Percentiles rank a stretch among this genome's conserved stretches.
Conservation (phyloP, 495 filamentous ascomycete species). For the Lentithecium fluviatile region DNA sequence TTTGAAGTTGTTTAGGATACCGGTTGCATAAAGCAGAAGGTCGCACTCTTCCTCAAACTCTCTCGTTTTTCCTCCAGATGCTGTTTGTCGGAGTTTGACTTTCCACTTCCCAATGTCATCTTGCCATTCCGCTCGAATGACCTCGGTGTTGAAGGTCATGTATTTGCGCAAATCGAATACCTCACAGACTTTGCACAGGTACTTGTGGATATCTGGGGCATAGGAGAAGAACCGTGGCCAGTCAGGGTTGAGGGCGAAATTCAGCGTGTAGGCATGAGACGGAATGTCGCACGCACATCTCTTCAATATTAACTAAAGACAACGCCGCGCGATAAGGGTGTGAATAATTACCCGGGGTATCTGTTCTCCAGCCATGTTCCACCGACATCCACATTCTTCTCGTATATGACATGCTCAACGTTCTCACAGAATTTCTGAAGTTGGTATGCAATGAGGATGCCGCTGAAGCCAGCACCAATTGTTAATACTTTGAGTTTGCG, state of each 20-base stretch:
- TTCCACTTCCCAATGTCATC: conserved; percentile 41
- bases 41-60: conserved; percentile 40
- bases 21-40: conserved; percentile 40
- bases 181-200: conserved; percentile 44
- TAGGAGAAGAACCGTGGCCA: conserved; percentile 45
- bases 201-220: conserved; percentile 43
- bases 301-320: too few species aligned
- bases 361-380: conserved; percentile 42
- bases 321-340: neutral
- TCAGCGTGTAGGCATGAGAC: conserved; percentile 44
- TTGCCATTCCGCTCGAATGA: conserved; percentile 39
- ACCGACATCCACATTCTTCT: conserved; percentile 43
- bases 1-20: conserved; percentile 44
- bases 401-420: conserved; percentile 44
- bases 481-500: conserved; percentile 40
- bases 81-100: conserved; percentile 36
- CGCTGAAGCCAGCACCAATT: conserved; percentile 42
- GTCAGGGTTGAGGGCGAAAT: conserved; percentile 45
- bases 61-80: conserved; percentile 22
- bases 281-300: conserved; percentile 32
- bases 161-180: conserved; percentile 42
- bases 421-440: conserved; percentile 42
- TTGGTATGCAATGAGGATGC: conserved; percentile 43
- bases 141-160: conserved; percentile 42
- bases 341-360: conserved; percentile 30